phyloP scores from a whole-genome alignment of 345 rosid genomes.

The Pugionium cornutum region DNA sequence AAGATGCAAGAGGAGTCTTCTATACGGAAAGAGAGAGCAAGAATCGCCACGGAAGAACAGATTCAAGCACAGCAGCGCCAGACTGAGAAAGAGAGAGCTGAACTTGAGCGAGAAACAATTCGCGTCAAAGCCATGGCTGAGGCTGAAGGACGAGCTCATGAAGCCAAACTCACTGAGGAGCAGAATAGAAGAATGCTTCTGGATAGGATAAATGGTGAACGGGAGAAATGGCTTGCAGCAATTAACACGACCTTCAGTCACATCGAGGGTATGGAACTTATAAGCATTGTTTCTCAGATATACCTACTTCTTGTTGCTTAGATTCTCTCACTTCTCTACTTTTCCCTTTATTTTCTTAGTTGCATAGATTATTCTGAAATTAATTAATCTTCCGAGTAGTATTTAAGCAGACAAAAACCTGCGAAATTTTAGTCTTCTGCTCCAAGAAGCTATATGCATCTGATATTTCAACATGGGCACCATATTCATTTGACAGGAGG shows the following conservation, averaged over 20 bases:
- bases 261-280: slow-evolving; percentile 68
- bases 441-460: background rate
- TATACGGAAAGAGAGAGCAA: slow-evolving; percentile 71
- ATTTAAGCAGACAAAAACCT: background rate
- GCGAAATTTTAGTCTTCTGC: too few species aligned
- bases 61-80: slow-evolving; percentile 95
- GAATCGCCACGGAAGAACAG: slow-evolving; percentile 80
- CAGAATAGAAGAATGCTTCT: slow-evolving; percentile 86
- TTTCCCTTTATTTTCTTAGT: background rate
- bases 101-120: slow-evolving; percentile 87
- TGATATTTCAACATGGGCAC: background rate
- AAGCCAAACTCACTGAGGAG: slow-evolving; percentile 84
- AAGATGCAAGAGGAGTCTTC: slow-evolving; percentile 95
- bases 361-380: background rate
- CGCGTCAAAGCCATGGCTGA: slow-evolving; percentile 96
- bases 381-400: background rate
- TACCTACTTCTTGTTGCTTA: slow-evolving; percentile 16
- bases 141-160: slow-evolving; percentile 94
- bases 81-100: slow-evolving; percentile 98
- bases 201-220: slow-evolving; percentile 83
- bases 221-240: slow-evolving; percentile 97
- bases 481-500: slow-evolving; percentile 60
- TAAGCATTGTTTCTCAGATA: slow-evolving; percentile 4
- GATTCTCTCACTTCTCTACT: background rate
- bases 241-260: slow-evolving; percentile 84